phyloP scores from a whole-genome alignment of 1,139 yeast species.

The Pichia kudriavzevii region DNA sequence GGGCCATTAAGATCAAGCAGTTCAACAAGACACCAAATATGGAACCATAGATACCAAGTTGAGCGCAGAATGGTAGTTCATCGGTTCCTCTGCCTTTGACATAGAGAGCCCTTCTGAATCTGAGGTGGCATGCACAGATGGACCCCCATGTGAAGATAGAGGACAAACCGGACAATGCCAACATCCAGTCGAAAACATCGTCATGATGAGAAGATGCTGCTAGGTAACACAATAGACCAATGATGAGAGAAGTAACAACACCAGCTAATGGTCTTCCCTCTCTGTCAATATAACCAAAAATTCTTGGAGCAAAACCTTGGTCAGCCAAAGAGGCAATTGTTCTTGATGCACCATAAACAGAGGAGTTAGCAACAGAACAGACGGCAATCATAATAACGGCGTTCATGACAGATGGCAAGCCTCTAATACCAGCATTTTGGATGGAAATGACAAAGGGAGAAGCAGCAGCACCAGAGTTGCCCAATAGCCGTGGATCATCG shows the following conservation, averaged over 20 bases:
- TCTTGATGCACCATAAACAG: constrained; percentile 74
- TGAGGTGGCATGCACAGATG: constrained; percentile 64
- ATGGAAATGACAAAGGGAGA: constrained; percentile 78
- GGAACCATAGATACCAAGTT: constrained; percentile 67
- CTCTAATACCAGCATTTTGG: constrained; percentile 47
- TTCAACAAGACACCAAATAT: constrained; percentile 54
- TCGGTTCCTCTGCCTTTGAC: constrained; percentile 55
- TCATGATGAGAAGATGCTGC: constrained; percentile 62
- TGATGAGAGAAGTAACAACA: constrained; percentile 43
- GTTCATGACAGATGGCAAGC: constrained; percentile 63
- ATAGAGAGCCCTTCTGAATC: constrained; percentile 70
- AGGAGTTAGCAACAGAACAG: constrained; percentile 66
- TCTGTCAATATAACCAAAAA: constrained; percentile 67
- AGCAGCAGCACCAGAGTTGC: constrained; percentile 42
- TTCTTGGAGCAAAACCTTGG: constrained; percentile 72
- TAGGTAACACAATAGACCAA: constrained; percentile 66
- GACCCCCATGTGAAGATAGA: constrained; percentile 83
- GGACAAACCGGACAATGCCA: constrained; percentile 77
- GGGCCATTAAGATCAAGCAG: constrained; percentile 62
- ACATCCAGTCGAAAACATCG: constrained; percentile 69
- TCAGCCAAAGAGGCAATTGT: constrained; percentile 76
- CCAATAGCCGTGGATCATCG: constrained; percentile 42
- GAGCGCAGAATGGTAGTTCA: constrained; percentile 66
- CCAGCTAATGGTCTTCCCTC: constrained; percentile 70
- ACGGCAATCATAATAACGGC: constrained; percentile 67